Conservation (phyloP, 208 protist species). For the Angomonas ambiguus region DNA sequence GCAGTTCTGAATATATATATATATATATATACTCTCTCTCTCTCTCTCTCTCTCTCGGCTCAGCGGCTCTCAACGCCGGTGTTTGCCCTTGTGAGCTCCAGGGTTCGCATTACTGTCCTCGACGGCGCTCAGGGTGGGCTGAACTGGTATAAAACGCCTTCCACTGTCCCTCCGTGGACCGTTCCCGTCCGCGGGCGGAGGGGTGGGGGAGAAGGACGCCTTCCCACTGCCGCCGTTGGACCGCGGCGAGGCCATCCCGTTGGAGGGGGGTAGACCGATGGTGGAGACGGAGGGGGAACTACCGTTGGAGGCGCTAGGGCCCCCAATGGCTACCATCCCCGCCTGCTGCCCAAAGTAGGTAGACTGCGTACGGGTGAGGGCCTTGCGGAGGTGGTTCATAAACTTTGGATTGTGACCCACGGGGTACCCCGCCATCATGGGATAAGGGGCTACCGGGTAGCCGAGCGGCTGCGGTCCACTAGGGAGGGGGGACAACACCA, state of each 20-base stretch:
- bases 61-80: too few species aligned
- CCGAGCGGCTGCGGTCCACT: neutral
- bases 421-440: neutral
- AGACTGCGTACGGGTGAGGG: slow-evolving; percentile 14
- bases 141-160: neutral
- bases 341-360: slow-evolving; percentile 15
- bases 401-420: slow-evolving; percentile 15
- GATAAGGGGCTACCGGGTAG: neutral
- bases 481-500: neutral
- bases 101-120: neutral
- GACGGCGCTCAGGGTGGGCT: neutral
- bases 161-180: neutral
- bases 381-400: slow-evolving; percentile 25
- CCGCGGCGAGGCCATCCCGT: neutral
- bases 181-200: neutral
- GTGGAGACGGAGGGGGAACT: neutral
- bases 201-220: neutral
- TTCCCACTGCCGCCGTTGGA: neutral
- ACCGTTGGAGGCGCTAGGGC: neutral
- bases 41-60: too few species aligned
- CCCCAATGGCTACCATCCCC: slow-evolving; percentile 1
- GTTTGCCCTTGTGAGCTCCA: neutral
- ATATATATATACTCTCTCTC: neutral
- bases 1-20: neutral
- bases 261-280: neutral